phyloP scores from a whole-genome alignment of 2,329 filamentous ascomycete genomes.

The Bipolaris cookei region DNA sequence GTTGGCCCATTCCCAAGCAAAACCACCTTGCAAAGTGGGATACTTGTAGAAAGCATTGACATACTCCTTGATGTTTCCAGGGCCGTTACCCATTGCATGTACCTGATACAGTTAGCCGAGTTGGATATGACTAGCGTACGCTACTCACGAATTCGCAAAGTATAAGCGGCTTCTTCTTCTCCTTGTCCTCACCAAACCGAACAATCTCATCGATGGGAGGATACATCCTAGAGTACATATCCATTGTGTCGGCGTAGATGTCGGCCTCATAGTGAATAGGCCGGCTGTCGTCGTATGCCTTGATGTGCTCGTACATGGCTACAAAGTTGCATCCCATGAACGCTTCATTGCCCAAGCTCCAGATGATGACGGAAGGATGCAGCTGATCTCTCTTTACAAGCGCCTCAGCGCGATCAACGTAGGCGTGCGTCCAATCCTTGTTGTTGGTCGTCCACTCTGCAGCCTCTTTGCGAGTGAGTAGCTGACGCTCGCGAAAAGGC shows the following conservation, averaged over 20 bases:
- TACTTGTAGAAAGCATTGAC: conserved; percentile 67
- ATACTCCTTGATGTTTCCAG: conserved; percentile 73
- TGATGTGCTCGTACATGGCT: conserved; percentile 70
- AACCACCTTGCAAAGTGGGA: conserved; percentile 68
- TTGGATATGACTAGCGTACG: not conserved
- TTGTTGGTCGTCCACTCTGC: conserved; percentile 68
- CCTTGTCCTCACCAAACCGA: conserved; percentile 53
- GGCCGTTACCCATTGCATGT: conserved; percentile 76
- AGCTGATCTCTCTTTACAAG: conserved; percentile 73
- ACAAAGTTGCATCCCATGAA: conserved; percentile 73
- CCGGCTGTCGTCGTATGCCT: conserved; percentile 62
- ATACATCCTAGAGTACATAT: conserved; percentile 75
- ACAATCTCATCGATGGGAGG: conserved; percentile 60
- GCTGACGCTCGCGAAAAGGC: conserved; percentile 67
- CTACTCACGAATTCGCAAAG: conserved; percentile 58
- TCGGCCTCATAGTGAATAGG: conserved; percentile 73
- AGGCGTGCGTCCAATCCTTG: conserved; percentile 66
- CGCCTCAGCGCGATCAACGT: conserved; percentile 70
- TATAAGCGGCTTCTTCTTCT: conserved; percentile 61
- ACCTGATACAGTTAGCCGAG: conserved; percentile 25
- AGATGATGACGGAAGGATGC: conserved; percentile 72
- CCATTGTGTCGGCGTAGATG: conserved; percentile 62
- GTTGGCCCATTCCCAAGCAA: conserved; percentile 57
- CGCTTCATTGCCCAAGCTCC: conserved; percentile 76
- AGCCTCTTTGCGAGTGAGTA: conserved; percentile 60